Evolutionary conservation across 257 asterid species (phyloP), one percentile per base, ranked within the genome.

Genomic region (Voacanga thouarsii): DNA sequence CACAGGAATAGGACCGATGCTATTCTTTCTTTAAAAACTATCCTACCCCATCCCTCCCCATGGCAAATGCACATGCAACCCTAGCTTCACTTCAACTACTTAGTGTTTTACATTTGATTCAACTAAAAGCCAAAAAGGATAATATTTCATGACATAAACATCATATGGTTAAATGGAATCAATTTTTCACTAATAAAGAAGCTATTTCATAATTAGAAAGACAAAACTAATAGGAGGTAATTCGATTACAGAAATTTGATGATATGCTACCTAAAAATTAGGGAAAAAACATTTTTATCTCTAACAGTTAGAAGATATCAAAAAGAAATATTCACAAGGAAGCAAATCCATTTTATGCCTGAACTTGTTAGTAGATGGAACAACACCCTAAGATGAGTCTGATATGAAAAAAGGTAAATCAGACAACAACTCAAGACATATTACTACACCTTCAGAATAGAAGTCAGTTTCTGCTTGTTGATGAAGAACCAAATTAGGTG

Each of bases 41-140:
- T n/a, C n/a, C n/a, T n/a, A n/a, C n/a, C n/a, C n/a, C n/a, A n/a
- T n/a, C n/a, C n/a, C n/a, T n/a, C n/a, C n/a, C n/a, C n/a, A n/a
- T n/a, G n/a, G n/a, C n/a, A n/a, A n/a, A n/a, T n/a, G n/a, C n/a
- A n/a, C n/a, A n/a, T n/a, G n/a, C n/a, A n/a, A n/a, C n/a, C n/a
- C n/a, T n/a, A n/a, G n/a, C n/a, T n/a, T n/a, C n/a, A n/a, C n/a
- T n/a, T n/a, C n/a, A n/a, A n/a, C n/a, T n/a, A n/a, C n/a, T n/a
- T n/a, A n/a, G n/a, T 33, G 71, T 14, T n/a, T 12, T 59, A 26
- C 28, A n/a, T 61, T 75, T 45, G 60, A 76, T 65, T 76, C 72
- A 18, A 76, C 30, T 18, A 61, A 41, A 44, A 45, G 44, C 26
- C 37, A 57, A 21, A 76, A 63, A 19, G 44, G 33, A 28, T 7